Evolutionary conservation across 495 filamentous ascomycete genomes (phyloP).

Genomic region (Neurospora sp.): DNA sequence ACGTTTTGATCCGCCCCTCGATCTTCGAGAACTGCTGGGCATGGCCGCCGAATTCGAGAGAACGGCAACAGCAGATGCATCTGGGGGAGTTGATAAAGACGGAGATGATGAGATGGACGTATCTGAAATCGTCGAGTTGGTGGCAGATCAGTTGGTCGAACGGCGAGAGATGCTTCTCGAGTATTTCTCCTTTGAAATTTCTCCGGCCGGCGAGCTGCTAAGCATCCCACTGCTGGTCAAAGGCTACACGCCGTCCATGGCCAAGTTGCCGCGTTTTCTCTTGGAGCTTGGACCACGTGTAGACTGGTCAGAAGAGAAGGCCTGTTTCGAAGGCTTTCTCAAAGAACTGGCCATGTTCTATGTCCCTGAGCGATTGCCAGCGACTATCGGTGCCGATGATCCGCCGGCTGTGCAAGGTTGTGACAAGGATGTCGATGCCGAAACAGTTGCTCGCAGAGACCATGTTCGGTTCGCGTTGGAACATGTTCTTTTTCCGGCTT

Average conservation of each 20-base stretch:
- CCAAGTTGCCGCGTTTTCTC: constrained; percentile 82
- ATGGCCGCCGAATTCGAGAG: constrained; percentile 67
- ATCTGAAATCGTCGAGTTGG: constrained; percentile 50
- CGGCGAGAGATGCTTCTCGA: constrained; percentile 80
- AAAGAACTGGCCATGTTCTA: constrained; percentile 87
- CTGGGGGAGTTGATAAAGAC: constrained; percentile 7
- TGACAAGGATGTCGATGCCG: constrained; percentile 34
- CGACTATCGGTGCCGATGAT: constrained; percentile 30
- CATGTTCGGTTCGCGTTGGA: constrained; percentile 56
- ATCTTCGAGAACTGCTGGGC: constrained; percentile 56
- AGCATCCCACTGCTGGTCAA: constrained; percentile 79
- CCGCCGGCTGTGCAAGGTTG: background rate
- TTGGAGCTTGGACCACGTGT: constrained; percentile 83
- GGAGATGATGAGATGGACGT: constrained; percentile 53
- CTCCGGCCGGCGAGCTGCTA: constrained; percentile 62
- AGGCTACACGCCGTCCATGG: constrained; percentile 75
- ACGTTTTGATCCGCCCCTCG: constrained; percentile 64
- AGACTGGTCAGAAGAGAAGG: constrained; percentile 74
- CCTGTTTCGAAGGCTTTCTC: constrained; percentile 79
- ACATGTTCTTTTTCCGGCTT: constrained; percentile 68
- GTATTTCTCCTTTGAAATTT: constrained; percentile 85
- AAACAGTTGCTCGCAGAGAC: constrained; percentile 44
- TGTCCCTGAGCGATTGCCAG: constrained; percentile 73
- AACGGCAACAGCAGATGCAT: constrained; percentile 2
- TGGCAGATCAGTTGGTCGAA: constrained; percentile 54